Base-by-base conservation (phyloP, 257 asterid genomes). In the Echium plantagineum region DNA sequence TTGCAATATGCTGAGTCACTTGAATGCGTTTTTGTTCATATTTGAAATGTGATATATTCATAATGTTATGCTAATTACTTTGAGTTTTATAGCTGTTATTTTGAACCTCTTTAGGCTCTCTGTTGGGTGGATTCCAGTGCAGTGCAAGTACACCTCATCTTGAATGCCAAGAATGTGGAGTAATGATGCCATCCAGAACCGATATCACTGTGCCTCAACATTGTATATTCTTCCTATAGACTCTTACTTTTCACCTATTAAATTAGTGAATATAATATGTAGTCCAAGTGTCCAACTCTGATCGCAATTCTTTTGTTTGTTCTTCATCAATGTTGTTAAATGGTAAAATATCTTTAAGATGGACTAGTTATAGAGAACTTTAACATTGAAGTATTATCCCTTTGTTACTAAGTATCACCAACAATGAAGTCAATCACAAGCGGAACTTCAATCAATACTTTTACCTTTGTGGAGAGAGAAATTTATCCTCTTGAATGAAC, bases 151-250 rank as follows among this genome's bases (percentile, higher is more conserved):
- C 95, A 30, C 74, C 80, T 78, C 98, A 93, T 81, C 83, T 89
- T 68, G 97, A 89, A 61, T 93, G 98, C 68, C 97, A 86, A 64
- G 52, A 80, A 7, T 93, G 98, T 63, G 90, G 96, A 20, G 95
- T 95, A 66, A 93, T 84, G 94, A 86, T 93, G 94, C 98, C 98
- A 56, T 84, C 85, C 62, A 78, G 95, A 83, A 65, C 72, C 63
- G 79, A 83, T 75, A 49, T 58, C 48, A 58, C 78, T 62, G 81
- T 72, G 24, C 85, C 91, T 19, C 95, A 88, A 52, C 95, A 89
- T 76, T 93, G 98, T 91, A 84, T 71, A 38, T 70, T 63, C 72
- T 58, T 7, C 58, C 55, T 5, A 19, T 63, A 53, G 64, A 60
- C 35, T 16, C n/a, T 64, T 63, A 55, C 58, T 66, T 67, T 53